phyloP scores from a whole-genome alignment of 2,329 filamentous ascomycete species.

The Annulohypoxylon truncatum region DNA sequence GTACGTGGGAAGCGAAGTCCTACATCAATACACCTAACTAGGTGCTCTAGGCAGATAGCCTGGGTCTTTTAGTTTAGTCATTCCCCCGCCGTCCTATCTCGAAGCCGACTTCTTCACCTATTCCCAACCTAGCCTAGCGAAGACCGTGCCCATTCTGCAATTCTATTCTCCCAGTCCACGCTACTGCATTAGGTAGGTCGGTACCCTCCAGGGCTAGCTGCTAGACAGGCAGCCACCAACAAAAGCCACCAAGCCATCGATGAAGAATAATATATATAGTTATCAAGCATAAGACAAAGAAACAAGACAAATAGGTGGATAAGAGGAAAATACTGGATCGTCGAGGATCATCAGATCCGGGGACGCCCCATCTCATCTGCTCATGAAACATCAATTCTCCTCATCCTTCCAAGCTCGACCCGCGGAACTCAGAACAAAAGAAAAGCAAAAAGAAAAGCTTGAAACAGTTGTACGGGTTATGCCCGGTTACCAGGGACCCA shows the following conservation, averaged over 20 bases:
- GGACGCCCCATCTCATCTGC: slow-evolving; percentile 21
- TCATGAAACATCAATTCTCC: slow-evolving; percentile 22
- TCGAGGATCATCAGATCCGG: slow-evolving; percentile 26
- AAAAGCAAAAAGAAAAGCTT: slow-evolving; percentile 4
- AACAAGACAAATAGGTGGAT: too few relatives aligned
- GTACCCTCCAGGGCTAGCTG: background rate
- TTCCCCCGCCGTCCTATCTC: background rate
- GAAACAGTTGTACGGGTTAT: slow-evolving; percentile 15
- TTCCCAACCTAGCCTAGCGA: slow-evolving; percentile 10
- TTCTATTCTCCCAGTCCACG: background rate
- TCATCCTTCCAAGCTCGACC: background rate
- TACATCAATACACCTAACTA: background rate
- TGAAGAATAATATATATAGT: slow-evolving; percentile 15
- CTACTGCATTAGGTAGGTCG: background rate
- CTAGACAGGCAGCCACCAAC: slow-evolving; percentile 9
- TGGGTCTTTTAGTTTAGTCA: background rate
- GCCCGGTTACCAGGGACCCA: background rate
- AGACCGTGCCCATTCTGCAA: background rate
- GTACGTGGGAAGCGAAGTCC: background rate
- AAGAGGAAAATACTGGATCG: background rate
- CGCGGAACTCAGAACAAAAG: background rate
- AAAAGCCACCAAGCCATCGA: background rate
- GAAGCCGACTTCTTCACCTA: background rate
- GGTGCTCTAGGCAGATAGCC: background rate
- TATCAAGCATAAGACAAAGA: background rate